Percentiles rank a stretch among this genome's conserved stretches.
Conservation (phyloP, 2,329 filamentous ascomycete genomes). For the Colletotrichum sp. region DNA sequence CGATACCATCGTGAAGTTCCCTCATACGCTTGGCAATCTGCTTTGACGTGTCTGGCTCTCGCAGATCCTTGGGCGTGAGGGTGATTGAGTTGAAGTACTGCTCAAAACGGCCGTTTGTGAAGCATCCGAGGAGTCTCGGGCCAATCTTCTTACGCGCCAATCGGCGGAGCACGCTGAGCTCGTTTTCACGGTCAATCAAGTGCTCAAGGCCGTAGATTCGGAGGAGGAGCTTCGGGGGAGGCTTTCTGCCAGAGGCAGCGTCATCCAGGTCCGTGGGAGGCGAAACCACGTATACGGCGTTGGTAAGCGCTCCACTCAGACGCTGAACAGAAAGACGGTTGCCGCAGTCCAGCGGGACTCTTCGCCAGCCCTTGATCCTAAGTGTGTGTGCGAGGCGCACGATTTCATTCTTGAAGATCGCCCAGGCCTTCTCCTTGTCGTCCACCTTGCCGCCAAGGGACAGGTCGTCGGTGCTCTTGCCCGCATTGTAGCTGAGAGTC, state of each 20-base stretch:
- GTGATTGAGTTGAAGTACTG: constrained; percentile 89
- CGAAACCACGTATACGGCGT: constrained; percentile 93
- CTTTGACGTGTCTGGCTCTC: constrained; percentile 80
- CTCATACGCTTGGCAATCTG: constrained; percentile 98
- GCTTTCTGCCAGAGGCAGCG: constrained; percentile 46
- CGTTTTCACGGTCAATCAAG: constrained; percentile 90
- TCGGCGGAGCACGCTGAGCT: constrained; percentile 84
- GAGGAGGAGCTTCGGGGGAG: constrained; percentile 75
- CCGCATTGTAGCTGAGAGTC: constrained; percentile 76
- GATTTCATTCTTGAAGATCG: constrained; percentile 90
- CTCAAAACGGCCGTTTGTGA: constrained; percentile 94
- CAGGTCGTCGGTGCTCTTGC: constrained; percentile 42
- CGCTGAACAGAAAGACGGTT: constrained; percentile 73
- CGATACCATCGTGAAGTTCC: constrained; percentile 92
- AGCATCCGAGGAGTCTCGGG: constrained; percentile 87
- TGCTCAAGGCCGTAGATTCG: constrained; percentile 96
- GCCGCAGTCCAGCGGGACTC: constrained; percentile 75
- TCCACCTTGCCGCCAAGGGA: constrained; percentile 49
- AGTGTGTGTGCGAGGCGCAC: constrained; percentile 88
- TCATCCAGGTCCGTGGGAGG: constrained; percentile 69
- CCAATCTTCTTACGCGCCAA: constrained; percentile 93
- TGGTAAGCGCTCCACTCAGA: constrained; percentile 90
- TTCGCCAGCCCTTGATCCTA: constrained; percentile 88
- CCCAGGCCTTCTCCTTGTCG: constrained; percentile 78
- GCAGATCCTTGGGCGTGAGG: constrained; percentile 77